phyloP scores from a whole-genome alignment of 2,329 filamentous ascomycete species.

The Calonectria fujianensis region DNA sequence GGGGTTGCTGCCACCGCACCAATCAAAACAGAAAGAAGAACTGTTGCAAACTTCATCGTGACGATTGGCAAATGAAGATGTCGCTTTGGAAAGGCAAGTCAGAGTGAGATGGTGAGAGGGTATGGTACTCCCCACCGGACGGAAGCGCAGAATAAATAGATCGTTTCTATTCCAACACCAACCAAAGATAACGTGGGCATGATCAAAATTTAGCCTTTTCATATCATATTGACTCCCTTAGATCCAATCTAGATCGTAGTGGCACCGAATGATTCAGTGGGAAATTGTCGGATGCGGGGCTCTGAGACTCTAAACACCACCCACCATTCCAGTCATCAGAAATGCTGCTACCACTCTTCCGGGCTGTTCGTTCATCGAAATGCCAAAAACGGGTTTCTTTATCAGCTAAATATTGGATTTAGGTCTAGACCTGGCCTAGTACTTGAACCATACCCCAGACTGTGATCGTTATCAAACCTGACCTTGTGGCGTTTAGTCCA shows the following conservation, averaged over 20 bases:
- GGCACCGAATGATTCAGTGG: not conserved
- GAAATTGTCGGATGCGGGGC: not conserved
- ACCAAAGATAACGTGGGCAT: no score
- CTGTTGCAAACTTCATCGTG: slow-evolving; percentile 1
- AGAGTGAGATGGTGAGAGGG: not conserved
- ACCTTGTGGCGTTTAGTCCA: not conserved
- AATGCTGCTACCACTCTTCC: not conserved
- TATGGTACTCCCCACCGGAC: no score
- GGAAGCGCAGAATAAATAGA: not conserved
- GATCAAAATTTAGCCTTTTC: not conserved
- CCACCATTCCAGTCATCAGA: not conserved
- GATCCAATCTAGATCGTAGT: not conserved
- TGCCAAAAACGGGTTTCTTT: not conserved
- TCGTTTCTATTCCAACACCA: no score
- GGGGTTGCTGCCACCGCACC: not conserved
- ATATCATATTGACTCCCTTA: not conserved
- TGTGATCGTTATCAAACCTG: not conserved
- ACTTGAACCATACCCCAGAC: not conserved
- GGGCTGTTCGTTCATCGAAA: not conserved
- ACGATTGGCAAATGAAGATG: no score
- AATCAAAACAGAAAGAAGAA: not conserved
- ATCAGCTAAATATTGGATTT: not conserved
- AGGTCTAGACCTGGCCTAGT: not conserved
- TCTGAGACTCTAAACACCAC: not conserved
- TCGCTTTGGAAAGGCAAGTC: not conserved